Evolutionary conservation across 139 green algal genomes (phyloP).

Genomic region (Ettlia oleoabundans): DNA sequence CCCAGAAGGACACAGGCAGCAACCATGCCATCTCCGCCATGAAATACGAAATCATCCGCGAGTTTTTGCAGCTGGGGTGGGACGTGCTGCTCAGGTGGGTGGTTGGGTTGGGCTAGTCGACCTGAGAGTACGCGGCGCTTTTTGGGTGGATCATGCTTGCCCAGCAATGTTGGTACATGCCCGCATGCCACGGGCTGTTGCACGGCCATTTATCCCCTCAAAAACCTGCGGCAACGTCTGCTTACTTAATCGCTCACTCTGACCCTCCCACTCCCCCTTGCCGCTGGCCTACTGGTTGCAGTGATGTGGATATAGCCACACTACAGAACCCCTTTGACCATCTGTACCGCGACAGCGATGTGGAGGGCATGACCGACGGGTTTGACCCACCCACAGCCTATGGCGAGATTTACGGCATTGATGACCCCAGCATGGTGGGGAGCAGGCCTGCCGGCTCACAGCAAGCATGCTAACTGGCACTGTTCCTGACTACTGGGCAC

Average conservation of each 20-base stretch:
- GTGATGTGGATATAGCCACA: constrained; percentile 91
- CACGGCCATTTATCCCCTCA: too few species aligned
- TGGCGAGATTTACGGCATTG: constrained; percentile 85
- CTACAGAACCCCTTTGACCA: constrained; percentile 69
- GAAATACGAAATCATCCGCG: constrained; percentile 92
- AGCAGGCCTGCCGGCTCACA: too few species aligned
- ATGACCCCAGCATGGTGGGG: constrained; percentile 83
- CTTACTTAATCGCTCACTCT: too few species aligned
- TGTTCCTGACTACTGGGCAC: too few species aligned
- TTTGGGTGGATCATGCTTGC: too few species aligned
- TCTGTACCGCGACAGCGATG: constrained; percentile 77
- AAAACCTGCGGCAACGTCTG: too few species aligned
- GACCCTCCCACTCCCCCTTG: background rate
- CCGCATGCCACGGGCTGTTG: background rate
- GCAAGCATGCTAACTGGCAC: too few species aligned
- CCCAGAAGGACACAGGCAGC: constrained; percentile 66
- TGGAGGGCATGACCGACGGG: constrained; percentile 71
- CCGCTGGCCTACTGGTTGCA: constrained; percentile 14
- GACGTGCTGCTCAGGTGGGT: constrained; percentile 80
- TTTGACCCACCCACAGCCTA: constrained; percentile 89
- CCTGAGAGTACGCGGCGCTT: too few species aligned
- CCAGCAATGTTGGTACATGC: background rate
- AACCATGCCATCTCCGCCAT: constrained; percentile 83
- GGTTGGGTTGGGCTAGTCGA: background rate
- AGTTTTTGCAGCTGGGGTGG: constrained; percentile 92